Evolutionary conservation across 495 filamentous ascomycete genomes (phyloP), one percentile per base, ranked within the genome.

Genomic region (Antarctomyces pellizariae): DNA sequence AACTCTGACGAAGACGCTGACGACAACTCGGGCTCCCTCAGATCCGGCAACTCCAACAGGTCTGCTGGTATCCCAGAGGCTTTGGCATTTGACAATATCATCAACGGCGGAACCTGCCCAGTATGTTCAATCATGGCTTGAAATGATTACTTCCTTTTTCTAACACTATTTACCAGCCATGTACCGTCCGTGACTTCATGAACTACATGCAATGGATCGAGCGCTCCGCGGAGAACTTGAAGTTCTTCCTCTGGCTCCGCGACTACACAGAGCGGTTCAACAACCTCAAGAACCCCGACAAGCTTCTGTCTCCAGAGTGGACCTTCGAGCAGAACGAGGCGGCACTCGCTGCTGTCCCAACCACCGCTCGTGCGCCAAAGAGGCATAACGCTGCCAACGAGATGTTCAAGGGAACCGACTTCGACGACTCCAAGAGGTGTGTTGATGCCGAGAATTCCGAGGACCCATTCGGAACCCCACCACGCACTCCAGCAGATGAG

Each of bases 131-230:
- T 25, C 15, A 28, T 20, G 5, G 21, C 6, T 26, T 22, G 14
- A 37, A 29, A 25, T 16, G 28, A 14, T 16, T 25, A 23, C 7
- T 22, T 6, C 12, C 17, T 24, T 26, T 18, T 7, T 26, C n/a
- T 34, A 80, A n/a, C n/a, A n/a, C n/a, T n/a, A n/a, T n/a, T n/a
- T n/a, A n/a, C n/a, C n/a, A n/a, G 75, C 75, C 75, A 14, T 65
- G 66, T 42, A 78, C 75, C 0, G 39, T 59, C 15, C 61, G 72
- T 15, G 75, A 83, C 36, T 80, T 83, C 42, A 74, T 79, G 67
- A 72, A 75, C 47, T 83, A 77, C 40, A 54, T 79, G 22, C 53
- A 67, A 28, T 75, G 78, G 44, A 59, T 83, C 26, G 74, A 79
- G 40, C 64, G 66, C 18, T 45, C 65, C 7, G 67, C 75, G 25